Evolutionary conservation across 148 eudicot genomes (phyloP), one percentile per base, ranked within the genome.

Genomic region (Amaranthus hypochondriacus): DNA sequence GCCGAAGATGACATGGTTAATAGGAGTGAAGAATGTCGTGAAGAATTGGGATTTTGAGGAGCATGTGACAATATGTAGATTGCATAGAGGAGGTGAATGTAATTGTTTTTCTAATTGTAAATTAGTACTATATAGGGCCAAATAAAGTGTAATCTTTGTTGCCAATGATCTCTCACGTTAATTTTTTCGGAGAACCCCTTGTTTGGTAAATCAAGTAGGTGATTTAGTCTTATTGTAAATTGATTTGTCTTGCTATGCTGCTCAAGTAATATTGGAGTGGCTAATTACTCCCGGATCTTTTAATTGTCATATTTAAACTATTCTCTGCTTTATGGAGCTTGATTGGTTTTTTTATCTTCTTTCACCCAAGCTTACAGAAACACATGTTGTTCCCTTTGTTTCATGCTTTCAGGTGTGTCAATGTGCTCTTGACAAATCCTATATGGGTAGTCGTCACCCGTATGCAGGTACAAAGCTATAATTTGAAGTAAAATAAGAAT

Each of bases 391-490:
- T 79, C 1, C 5, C 52, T 56, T 21, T 21, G 14, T 72, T 56
- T 63, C 60, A 18, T 69, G 47, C 52, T 62, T 60, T 62, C 50
- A 95, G 98, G 89, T 90, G 93, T 79, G 84, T 83, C 49, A 95
- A 95, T 85, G 98, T 95, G 81, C 86, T 95, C 84, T 82, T 95
- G 85, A 95, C 98, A 39, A 95, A 90, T 90, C 98, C 98, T 53
- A 92, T 95, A 80, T 95, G 98, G 98, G 87, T 95, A 57, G 82
- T 95, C 66, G 98, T 92, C 76, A 95, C 93, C 39, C 97, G 97
- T 73, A 92, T 95, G 98, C 98, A 95, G 97, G 98, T 95, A 84
- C 76, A 48, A 21, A 57, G 48, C 66, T 62, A 50, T 46, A 9
- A 43, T 13, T 42, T 49, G 6, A 48, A 43, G 5, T n/a, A 9